Conservation (phyloP, 2,329 filamentous ascomycete genomes). For the Apiospora marii region DNA sequence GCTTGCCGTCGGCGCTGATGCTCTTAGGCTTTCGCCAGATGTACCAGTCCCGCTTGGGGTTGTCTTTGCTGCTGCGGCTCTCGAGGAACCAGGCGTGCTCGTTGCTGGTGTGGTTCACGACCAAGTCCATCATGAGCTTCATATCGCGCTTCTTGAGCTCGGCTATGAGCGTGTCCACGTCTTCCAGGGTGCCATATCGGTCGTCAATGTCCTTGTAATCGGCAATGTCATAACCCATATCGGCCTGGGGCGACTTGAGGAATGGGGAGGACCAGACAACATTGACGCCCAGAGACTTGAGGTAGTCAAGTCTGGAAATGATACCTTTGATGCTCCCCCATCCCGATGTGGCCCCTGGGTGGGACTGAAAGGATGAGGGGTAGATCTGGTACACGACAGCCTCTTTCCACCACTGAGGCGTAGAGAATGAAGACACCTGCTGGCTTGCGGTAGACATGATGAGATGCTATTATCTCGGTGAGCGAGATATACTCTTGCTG, state of each 20-base stretch:
- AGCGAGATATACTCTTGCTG: too few relatives aligned
- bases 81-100: slow-evolving; percentile 77
- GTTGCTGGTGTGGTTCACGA: slow-evolving; percentile 80
- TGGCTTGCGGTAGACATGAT: slow-evolving; percentile 11
- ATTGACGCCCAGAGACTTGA: slow-evolving; percentile 67
- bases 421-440: slow-evolving; percentile 21
- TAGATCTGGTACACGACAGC: slow-evolving; percentile 66
- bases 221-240: slow-evolving; percentile 76
- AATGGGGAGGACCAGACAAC: slow-evolving; percentile 74
- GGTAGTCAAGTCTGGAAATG: slow-evolving; percentile 67
- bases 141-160: slow-evolving; percentile 69
- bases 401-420: slow-evolving; percentile 56
- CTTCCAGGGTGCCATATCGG: slow-evolving; percentile 71
- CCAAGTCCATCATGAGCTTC: slow-evolving; percentile 77
- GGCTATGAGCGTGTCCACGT: slow-evolving; percentile 69
- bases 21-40: slow-evolving; percentile 62
- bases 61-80: slow-evolving; percentile 66
- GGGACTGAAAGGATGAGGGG: slow-evolving; percentile 64
- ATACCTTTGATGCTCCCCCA: slow-evolving; percentile 71
- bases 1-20: slow-evolving; percentile 62
- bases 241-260: slow-evolving; percentile 68
- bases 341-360: slow-evolving; percentile 60
- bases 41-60: slow-evolving; percentile 75
- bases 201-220: slow-evolving; percentile 72
- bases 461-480: background rate